A percentile compares a stretch with the other conserved stretches of the same genome.
Evolutionary conservation across 192 early-diverging fungal species (phyloP).

Genomic region (Coemansia interrupta): DNA sequence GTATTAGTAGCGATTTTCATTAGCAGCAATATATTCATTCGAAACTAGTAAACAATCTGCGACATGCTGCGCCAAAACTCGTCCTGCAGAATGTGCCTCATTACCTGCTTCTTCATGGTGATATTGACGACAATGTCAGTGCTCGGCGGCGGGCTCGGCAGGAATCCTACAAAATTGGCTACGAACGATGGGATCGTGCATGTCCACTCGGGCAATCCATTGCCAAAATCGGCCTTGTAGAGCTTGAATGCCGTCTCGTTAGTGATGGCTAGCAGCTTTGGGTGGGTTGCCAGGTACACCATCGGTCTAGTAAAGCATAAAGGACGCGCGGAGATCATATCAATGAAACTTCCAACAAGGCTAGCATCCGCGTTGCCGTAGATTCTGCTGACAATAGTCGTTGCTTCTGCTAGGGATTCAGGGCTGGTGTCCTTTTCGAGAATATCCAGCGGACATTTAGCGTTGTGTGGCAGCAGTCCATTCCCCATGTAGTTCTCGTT

Average conservation of each 20-base stretch:
- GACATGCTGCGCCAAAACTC: slow-evolving; percentile 40
- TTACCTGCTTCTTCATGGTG: slow-evolving; percentile 29
- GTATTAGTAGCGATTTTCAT: not conserved
- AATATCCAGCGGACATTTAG: slow-evolving; percentile 21
- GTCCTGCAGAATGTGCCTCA: slow-evolving; percentile 30
- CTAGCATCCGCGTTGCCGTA: slow-evolving; percentile 30
- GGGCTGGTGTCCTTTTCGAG: slow-evolving; percentile 24
- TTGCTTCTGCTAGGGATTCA: slow-evolving; percentile 15
- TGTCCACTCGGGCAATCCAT: slow-evolving; percentile 42
- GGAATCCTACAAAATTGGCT: slow-evolving; percentile 45
- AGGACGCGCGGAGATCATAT: slow-evolving; percentile 27
- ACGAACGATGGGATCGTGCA: slow-evolving; percentile 44
- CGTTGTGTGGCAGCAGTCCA: slow-evolving; percentile 35
- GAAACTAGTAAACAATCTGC: slow-evolving; percentile 15
- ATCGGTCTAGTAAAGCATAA: slow-evolving; percentile 42
- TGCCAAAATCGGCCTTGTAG: slow-evolving; percentile 40
- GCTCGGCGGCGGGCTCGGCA: slow-evolving; percentile 42
- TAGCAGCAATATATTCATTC: not conserved
- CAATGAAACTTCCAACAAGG: slow-evolving; percentile 36
- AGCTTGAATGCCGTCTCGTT: slow-evolving; percentile 42
- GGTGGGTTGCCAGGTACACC: slow-evolving; percentile 27
- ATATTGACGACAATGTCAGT: slow-evolving; percentile 42
- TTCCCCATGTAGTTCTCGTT: slow-evolving; percentile 43
- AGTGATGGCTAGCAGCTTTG: slow-evolving; percentile 29
- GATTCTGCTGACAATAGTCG: slow-evolving; percentile 9